Evolutionary conservation across 176 grass and related monocot genomes (phyloP).

Genomic region (Aegilops tauschii): DNA sequence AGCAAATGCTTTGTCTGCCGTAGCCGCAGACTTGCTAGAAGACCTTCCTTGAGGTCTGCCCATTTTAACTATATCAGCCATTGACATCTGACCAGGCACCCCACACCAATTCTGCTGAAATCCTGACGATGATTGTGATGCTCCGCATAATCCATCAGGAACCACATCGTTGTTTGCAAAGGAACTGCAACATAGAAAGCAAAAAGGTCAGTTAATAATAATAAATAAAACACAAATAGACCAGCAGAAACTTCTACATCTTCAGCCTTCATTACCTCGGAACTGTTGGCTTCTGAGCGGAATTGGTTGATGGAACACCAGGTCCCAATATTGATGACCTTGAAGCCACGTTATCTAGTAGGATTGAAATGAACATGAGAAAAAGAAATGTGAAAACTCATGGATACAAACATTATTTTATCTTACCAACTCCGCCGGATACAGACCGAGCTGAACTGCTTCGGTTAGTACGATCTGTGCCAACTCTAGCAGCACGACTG

Average conservation of each 20-base stretch:
- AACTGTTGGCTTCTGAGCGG: slow-evolving; percentile 46
- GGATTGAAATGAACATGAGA: slow-evolving; percentile 27
- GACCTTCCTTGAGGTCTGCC: slow-evolving; percentile 65
- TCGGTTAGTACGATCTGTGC: slow-evolving; percentile 46
- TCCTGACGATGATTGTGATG: slow-evolving; percentile 49
- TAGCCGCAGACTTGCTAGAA: slow-evolving; percentile 24
- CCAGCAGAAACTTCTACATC: slow-evolving; percentile 8
- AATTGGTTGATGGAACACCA: slow-evolving; percentile 40
- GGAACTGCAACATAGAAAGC: slow-evolving; percentile 38
- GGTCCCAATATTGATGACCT: slow-evolving; percentile 68
- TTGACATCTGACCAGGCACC: slow-evolving; percentile 81
- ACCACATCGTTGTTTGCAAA: slow-evolving; percentile 40
- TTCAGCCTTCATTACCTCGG: slow-evolving; percentile 47
- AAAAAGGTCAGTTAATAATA: slow-evolving; percentile 20
- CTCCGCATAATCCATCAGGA: slow-evolving; percentile 49
- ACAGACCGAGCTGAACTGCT: slow-evolving; percentile 53
- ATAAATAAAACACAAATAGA: background rate
- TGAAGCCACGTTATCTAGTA: slow-evolving; percentile 47
- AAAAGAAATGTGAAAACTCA: slow-evolving; percentile 21
- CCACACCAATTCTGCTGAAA: slow-evolving; percentile 72
- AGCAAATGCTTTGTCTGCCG: slow-evolving; percentile 44
- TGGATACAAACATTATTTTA: slow-evolving; percentile 7
- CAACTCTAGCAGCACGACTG: slow-evolving; percentile 55
- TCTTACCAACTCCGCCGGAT: slow-evolving; percentile 49
- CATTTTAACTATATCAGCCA: slow-evolving; percentile 99